Base-by-base conservation (phyloP, 352 stramenopile genomes). In the Nothophytophthora sp. region DNA sequence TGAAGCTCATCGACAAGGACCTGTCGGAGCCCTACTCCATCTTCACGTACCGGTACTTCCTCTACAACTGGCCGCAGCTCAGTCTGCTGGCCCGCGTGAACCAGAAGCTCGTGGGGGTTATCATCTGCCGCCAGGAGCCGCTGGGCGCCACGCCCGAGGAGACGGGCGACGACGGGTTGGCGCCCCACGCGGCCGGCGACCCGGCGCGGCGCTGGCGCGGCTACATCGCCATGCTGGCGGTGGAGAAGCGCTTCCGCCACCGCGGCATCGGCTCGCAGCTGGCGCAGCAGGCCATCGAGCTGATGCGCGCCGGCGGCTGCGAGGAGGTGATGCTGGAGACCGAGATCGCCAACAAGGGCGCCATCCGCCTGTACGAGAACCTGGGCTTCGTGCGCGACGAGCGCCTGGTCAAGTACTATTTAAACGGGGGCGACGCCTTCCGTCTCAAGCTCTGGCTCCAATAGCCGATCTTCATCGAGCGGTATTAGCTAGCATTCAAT, bases 11-110 rank as follows among this genome's bases (percentile, higher is more conserved):
- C 45, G 88, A 97, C 63, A 96, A 96, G 67, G 94, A 98, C 51
- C 75, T 98, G 25, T 97, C 84, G 3, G 94, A 98, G 69, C 94
- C 94, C 9, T 98, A 98, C 73, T 97, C 88, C 22, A 92, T 98
- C 52, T 98, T 97, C 73, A 98, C 94, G 43, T 98, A 98, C 70
- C 84, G 94, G n/a, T 98, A 98, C 64, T 98, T 98, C 62, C 73
- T 98, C 40, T 94, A 93, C 69, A 97, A 96, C 61, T 98, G 92
- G 92, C 94, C 94, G 15, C 72, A 96, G 41, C 73, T 98, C 37
- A 98, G 90, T 45, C 75, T 98, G 34, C 63, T 97, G 33, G 92
- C 85, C 37, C 78, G 81, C 12, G 67, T 91, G 48, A 81, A 91
- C 43, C 76, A 91, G 27, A 91, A 88, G 41, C 74, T 97, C 36